Evolutionary conservation across 768 basidiomycete genomes (phyloP), one percentile per base, ranked within the genome.

Genomic region (Tulasnella sp.): DNA sequence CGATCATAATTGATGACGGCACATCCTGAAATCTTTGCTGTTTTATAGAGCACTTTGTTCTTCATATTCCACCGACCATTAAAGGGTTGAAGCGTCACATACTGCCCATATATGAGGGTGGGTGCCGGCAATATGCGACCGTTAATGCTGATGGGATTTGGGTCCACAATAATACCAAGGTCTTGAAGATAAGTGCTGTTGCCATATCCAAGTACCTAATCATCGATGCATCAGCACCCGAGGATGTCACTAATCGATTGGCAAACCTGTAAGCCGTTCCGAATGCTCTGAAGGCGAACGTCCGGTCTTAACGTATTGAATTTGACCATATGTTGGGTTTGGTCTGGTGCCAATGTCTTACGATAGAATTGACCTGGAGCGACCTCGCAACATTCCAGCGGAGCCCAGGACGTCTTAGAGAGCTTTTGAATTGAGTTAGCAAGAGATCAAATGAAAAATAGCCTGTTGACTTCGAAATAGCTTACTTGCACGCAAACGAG

Each of bases 51-150:
- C 37, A n/a, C 25, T 45, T 72, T 78, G 67, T 72, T 83, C 45
- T 71, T 89, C 92, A 93, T 91, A 76, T 93, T 94, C 93, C 93
- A 94, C 0, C 88, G 82, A 5, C 93, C 93, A 72, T 92, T 88
- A 11, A 81, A 83, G 0, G 91, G 92, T 45, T 80, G 22, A 22
- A 91, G 88, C 8, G 86, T 89, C 11, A 38, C 40, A n/a, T 37
- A 25, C 19, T 49, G 39, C 14, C 92, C 91, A 78, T 93, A 94
- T 75, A 86, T 87, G 36, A 94, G 83, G 19, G 82, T 88, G 0
- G 93, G 93, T 0, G 91, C 86, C 17, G 84, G 83, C 22, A 94
- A 81, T 12, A 93, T 83, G 3, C 93, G 86, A 0, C 91, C 93
- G 29, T 86, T 82, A 39, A 92, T 84, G 40, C 80, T 84, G 40